phyloP scores from a whole-genome alignment of 192 early-diverging fungal species.

The Phycomyces nitens region DNA sequence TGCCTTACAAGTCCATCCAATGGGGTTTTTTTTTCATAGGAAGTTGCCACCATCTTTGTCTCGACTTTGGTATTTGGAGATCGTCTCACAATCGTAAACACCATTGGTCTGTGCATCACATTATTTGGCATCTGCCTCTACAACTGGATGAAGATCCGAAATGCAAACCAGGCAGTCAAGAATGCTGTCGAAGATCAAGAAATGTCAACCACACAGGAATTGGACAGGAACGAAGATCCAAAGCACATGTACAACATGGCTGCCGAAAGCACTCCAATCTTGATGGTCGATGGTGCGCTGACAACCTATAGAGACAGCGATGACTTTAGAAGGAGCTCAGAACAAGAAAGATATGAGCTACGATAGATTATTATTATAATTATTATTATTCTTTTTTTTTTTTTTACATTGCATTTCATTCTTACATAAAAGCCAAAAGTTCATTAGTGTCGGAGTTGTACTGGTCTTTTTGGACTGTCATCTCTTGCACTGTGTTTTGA shows the following conservation, averaged over 20 bases:
- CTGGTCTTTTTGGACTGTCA: conserved; percentile 5
- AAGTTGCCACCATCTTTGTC: conserved; percentile 77
- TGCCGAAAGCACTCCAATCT: conserved; percentile 36
- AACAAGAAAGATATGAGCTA: not conserved
- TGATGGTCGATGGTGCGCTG: conserved; percentile 26
- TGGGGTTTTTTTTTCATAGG: conserved; percentile 49
- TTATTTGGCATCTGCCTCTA: conserved; percentile 80
- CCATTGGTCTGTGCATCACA: conserved; percentile 72
- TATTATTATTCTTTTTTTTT: not conserved
- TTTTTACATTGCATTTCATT: not conserved
- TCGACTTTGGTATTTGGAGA: conserved; percentile 81
- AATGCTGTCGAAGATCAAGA: conserved; percentile 2
- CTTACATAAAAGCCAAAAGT: too few species aligned
- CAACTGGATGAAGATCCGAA: conserved; percentile 65
- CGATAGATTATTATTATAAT: not conserved
- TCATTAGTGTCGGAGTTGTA: too few species aligned
- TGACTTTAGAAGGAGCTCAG: conserved; percentile 6
- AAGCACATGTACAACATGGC: conserved; percentile 21
- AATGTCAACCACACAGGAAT: not conserved
- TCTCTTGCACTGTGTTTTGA: conserved; percentile 9
- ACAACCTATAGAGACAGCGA: conserved; percentile 17
- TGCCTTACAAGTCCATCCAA: not conserved
- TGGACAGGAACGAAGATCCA: not conserved
- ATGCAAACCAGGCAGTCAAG: not conserved
- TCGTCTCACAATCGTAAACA: conserved; percentile 68